Conservation (phyloP, 2,329 filamentous ascomycete genomes). For the Penicillium sp. region DNA sequence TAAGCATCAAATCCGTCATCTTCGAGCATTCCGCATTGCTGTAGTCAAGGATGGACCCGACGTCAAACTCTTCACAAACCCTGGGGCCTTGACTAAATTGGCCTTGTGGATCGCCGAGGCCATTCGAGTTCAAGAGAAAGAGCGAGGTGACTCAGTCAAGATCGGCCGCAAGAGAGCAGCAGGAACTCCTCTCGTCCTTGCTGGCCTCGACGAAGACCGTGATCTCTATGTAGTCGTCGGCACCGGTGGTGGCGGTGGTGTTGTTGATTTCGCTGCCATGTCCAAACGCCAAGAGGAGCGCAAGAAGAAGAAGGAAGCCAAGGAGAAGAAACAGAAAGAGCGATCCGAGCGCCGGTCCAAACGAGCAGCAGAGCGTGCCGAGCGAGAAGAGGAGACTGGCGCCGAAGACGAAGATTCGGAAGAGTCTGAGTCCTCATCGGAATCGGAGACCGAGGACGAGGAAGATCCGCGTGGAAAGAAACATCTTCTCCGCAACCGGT, state of each 20-base stretch:
- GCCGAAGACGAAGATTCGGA: conserved; percentile 63
- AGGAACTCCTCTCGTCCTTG: conserved; percentile 83
- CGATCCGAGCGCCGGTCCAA: conserved; percentile 62
- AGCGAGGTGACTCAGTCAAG: conserved; percentile 67
- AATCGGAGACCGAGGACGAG: conserved; percentile 56
- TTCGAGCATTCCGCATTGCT: conserved; percentile 90
- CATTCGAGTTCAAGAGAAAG: conserved; percentile 81
- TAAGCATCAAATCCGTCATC: conserved; percentile 89
- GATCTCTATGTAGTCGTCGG: conserved; percentile 92
- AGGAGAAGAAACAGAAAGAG: conserved; percentile 61
- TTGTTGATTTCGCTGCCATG: conserved; percentile 63
- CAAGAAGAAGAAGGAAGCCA: conserved; percentile 61
- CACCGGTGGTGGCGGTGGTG: conserved; percentile 79
- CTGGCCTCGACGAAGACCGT: conserved; percentile 79
- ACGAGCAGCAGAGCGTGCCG: conserved; percentile 51
- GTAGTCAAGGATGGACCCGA: conserved; percentile 95
- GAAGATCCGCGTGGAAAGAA: conserved; percentile 55
- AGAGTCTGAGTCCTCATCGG: conserved; percentile 56
- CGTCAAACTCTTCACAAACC: conserved; percentile 85
- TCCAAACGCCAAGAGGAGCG: conserved; percentile 65
- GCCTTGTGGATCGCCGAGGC: conserved; percentile 94
- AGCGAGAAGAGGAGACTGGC: conserved; percentile 49
- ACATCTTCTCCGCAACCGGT: conserved; percentile 78
- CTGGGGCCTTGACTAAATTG: conserved; percentile 87
- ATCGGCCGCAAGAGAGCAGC: conserved; percentile 38